Evolutionary conservation across 1,139 yeast species (phyloP).

Genomic region (Blastobotrys capitulatus): DNA sequence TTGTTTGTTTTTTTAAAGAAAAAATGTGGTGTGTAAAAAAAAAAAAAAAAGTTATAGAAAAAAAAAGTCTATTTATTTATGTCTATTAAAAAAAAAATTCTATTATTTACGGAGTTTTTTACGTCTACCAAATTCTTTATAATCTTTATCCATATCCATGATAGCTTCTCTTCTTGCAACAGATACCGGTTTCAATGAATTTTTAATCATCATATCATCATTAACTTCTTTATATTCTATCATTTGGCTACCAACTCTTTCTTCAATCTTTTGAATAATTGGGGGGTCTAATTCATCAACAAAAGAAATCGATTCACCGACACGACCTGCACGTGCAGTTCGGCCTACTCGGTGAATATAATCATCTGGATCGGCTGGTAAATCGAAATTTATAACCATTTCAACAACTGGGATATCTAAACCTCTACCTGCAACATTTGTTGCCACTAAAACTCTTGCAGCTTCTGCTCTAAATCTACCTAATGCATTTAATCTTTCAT

Average conservation of each 20-base stretch:
- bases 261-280: constrained; percentile 81
- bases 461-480: constrained; percentile 94
- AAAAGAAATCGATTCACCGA: constrained; percentile 63
- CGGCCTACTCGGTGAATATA: constrained; percentile 98
- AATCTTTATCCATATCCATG: constrained; percentile 88
- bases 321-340: constrained; percentile 98
- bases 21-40: neutral
- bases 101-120: constrained; percentile 3
- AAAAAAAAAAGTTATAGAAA: neutral
- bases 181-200: constrained; percentile 61
- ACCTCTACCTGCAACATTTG: constrained; percentile 97
- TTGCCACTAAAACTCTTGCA: constrained; percentile 85
- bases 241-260: constrained; percentile 74
- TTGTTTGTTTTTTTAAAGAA: neutral
- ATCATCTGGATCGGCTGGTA: constrained; percentile 96
- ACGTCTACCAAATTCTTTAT: constrained; percentile 66
- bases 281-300: constrained; percentile 72
- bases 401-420: constrained; percentile 91
- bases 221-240: constrained; percentile 60
- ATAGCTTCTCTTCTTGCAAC: constrained; percentile 85
- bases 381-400: constrained; percentile 82
- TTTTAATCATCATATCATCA: constrained; percentile 71
- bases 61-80: neutral
- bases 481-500: constrained; percentile 81
- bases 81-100: neutral